Conservation (phyloP, 176 grass and related monocot genomes). For the Musa schizocarpa region DNA sequence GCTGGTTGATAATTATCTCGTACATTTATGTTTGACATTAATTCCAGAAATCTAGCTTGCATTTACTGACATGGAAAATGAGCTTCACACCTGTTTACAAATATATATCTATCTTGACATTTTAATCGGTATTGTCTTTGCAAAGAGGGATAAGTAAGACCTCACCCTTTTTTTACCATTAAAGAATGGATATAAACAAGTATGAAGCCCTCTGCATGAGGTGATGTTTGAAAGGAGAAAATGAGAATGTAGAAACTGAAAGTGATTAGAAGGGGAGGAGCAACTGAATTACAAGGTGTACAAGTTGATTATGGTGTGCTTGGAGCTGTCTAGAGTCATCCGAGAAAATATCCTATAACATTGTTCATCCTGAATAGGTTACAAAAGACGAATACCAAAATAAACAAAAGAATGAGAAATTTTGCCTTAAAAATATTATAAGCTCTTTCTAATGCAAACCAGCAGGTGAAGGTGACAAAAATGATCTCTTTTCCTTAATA, state of each 20-base stretch:
- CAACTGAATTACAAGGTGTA: neutral
- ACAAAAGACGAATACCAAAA: too few relatives aligned
- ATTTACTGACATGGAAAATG: neutral
- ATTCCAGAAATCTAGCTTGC: neutral
- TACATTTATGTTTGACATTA: neutral
- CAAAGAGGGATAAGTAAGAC: neutral
- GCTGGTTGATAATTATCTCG: constrained; percentile 1
- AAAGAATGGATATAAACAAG: neutral
- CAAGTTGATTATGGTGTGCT: neutral
- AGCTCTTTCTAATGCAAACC: too few relatives aligned
- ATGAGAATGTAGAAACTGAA: neutral
- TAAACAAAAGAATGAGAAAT: too few relatives aligned
- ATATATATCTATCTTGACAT: neutral
- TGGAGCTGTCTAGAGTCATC: neutral
- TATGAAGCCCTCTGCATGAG: neutral
- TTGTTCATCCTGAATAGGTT: too few relatives aligned
- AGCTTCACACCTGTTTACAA: neutral
- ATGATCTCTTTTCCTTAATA: too few relatives aligned
- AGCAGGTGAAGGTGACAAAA: too few relatives aligned
- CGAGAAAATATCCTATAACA: too few relatives aligned
- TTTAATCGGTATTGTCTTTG: neutral
- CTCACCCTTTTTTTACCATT: neutral
- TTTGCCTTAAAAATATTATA: too few relatives aligned
- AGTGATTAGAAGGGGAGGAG: neutral
- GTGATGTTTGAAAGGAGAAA: neutral